These are phyloP conservation scores for Dactylonectria estremocensis DNA, from an alignment of 2,329 filamentous ascomycete species.

Conservation along the genomic window DNA sequence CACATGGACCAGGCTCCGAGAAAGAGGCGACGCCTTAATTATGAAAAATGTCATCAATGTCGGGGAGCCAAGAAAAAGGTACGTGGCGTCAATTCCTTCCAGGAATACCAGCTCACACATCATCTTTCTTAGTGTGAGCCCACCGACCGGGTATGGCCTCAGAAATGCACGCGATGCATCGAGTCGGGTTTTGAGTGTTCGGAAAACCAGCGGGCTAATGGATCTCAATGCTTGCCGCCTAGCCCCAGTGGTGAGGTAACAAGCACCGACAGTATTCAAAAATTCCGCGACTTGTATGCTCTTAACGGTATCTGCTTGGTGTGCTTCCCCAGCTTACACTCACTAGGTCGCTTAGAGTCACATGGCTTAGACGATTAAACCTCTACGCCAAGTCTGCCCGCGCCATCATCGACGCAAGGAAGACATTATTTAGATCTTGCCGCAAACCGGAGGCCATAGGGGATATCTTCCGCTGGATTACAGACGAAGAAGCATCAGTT, in stretches of 20 bases:
- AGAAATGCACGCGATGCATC: conserved; percentile 11
- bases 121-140: conserved; percentile 10
- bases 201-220: conserved; percentile 5
- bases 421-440: not conserved
- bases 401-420: not conserved
- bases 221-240: not conserved
- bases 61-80: conserved; percentile 6
- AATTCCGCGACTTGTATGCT: not conserved
- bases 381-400: conserved; percentile 7
- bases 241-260: not conserved
- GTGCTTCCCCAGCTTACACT: conserved; percentile 2
- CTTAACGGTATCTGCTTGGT: not conserved
- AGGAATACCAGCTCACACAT: conserved; percentile 1
- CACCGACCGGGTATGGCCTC: conserved; percentile 10
- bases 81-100: conserved; percentile 1
- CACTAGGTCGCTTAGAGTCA: conserved; percentile 6
- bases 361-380: conserved; percentile 7
- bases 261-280: conserved; percentile 1
- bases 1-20: conserved; percentile 1
- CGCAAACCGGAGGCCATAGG: not conserved
- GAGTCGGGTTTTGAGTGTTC: not conserved
- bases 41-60: conserved; percentile 12
- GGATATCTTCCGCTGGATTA: not conserved
- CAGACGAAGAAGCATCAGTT: not conserved
- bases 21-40: conserved; percentile 10